Conservation (phyloP, 176 grass and related monocot genomes). For the Dactylis glomerata region DNA sequence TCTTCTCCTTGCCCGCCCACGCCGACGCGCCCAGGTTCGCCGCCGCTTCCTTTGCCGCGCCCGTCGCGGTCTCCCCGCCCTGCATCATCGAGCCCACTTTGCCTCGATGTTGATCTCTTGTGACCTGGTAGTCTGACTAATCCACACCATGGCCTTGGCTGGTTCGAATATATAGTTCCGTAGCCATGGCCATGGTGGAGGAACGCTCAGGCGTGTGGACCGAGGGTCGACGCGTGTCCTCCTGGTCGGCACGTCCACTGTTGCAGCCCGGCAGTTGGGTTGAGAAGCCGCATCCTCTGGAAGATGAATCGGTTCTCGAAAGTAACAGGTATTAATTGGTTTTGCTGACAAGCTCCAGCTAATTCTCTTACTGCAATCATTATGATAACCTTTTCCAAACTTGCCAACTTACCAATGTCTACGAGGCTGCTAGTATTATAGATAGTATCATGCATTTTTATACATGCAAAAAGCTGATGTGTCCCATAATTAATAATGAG, state of each 20-base stretch:
- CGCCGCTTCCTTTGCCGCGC: conserved; percentile 30
- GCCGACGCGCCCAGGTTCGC: conserved; percentile 41
- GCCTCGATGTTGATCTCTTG: neutral
- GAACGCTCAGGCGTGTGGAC: neutral
- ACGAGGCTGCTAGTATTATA: too few species aligned
- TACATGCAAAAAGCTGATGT: too few species aligned
- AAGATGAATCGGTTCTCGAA: neutral
- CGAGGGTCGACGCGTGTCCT: neutral
- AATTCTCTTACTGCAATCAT: neutral
- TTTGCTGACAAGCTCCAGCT: neutral
- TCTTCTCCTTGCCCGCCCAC: conserved; percentile 46
- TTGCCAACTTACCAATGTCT: neutral
- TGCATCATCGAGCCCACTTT: conserved; percentile 3
- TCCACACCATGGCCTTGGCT: neutral
- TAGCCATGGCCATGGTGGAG: neutral
- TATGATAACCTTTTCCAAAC: too few species aligned
- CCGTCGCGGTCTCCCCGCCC: conserved; percentile 29
- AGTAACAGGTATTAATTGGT: neutral
- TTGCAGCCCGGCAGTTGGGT: neutral
- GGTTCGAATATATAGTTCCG: neutral
- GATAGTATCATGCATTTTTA: too few species aligned
- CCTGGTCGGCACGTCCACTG: neutral
- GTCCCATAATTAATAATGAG: too few species aligned
- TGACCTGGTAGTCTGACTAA: neutral
- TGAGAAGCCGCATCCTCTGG: neutral